Evolutionary conservation across 345 rosid genomes (phyloP).

Genomic region (Eucalyptus rudis): DNA sequence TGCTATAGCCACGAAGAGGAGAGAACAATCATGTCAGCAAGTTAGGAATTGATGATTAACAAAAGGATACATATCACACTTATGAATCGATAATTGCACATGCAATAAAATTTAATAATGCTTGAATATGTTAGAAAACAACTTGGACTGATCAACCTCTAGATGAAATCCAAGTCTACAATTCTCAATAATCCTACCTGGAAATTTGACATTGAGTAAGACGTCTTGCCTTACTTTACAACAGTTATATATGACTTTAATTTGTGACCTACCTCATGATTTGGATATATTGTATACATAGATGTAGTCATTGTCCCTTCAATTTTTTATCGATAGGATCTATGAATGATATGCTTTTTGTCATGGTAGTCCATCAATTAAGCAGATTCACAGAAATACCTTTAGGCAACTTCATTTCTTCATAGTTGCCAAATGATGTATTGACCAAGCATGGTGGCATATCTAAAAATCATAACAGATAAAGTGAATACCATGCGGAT

Average conservation of each 20-base stretch:
- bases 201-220: background rate
- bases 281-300: background rate
- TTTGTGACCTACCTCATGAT: background rate
- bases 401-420: background rate
- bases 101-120: background rate
- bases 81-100: too few species aligned
- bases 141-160: background rate
- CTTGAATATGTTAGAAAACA: background rate
- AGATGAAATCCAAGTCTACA: background rate
- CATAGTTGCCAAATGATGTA: background rate
- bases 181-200: background rate
- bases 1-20: background rate
- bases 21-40: background rate
- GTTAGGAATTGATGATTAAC: background rate
- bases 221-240: background rate
- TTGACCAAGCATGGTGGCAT: fast-evolving
- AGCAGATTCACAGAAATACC: background rate
- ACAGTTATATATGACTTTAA: fast-evolving
- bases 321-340: background rate
- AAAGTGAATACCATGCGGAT: background rate
- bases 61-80: background rate
- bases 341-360: background rate
- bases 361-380: background rate
- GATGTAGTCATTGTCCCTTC: background rate
- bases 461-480: background rate